Evolutionary conservation across 2,329 filamentous ascomycete species (phyloP).

Genomic region (Fusarium algeriense): DNA sequence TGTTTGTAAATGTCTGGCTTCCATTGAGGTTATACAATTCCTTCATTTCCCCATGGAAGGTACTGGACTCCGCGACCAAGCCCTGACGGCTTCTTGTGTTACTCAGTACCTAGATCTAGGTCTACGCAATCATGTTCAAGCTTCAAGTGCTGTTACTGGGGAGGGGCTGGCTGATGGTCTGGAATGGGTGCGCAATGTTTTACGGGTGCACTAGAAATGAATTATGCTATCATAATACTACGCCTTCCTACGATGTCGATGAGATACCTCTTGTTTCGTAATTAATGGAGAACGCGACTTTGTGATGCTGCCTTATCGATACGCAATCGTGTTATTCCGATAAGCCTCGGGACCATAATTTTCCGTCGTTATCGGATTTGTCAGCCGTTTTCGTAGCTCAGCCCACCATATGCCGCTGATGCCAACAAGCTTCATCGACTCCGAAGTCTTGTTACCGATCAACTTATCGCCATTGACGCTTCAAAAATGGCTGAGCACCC

Average conservation of each 20-base stretch:
- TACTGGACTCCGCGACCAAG: too few relatives aligned
- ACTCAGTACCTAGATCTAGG: too few relatives aligned
- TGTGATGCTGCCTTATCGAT: not conserved
- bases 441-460: not conserved
- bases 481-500: slow-evolving; percentile 55
- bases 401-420: slow-evolving; percentile 5
- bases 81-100: too few relatives aligned
- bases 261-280: rapidly evolving
- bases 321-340: not conserved
- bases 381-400: not conserved
- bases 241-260: not conserved
- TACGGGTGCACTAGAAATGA: not conserved
- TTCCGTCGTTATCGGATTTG: not conserved
- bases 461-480: not conserved
- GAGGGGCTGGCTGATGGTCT: not conserved
- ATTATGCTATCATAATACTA: rapidly evolving
- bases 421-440: not conserved
- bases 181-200: not conserved
- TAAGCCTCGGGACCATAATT: not conserved
- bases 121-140: not conserved
- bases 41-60: too few relatives aligned
- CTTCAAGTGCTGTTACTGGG: not conserved
- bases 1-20: too few relatives aligned
- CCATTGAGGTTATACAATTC: too few relatives aligned
- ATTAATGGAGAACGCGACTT: not conserved